Evolutionary conservation across 352 stramenopile genomes (phyloP), one percentile per base, ranked within the genome.

Genomic region (Blastocystis sp.): DNA sequence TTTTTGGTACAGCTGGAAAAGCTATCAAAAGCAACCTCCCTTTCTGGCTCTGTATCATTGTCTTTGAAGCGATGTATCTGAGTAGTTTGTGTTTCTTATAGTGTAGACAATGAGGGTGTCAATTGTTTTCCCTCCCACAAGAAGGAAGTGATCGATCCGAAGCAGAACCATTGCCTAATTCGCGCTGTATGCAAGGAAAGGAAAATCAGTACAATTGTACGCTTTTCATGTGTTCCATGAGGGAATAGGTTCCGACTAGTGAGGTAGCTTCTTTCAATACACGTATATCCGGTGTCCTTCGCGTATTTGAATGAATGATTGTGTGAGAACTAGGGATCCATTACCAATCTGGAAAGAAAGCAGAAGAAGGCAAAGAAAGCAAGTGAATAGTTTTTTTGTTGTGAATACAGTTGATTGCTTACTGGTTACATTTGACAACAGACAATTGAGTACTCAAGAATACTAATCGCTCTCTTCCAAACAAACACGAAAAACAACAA

Each of bases 81-180:
- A 32, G 4, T 29, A 11, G 11, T 53, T 44, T 4, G 8, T 65
- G 1, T n/a, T 27, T 34, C 8, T 81, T 1, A 81, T n/a, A 24
- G n/a, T 8, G 29, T 46, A 81, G 69, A 81, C 42, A 81, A 81
- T 44, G 51, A 63, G 48, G 69, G 48, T 65, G 44, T 64, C 0
- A 81, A 81, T 81, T 81, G 69, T 32, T 81, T 81, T 32, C 69
- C 69, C 40, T 81, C 69, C n/a, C 61, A 81, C 7, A 81, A 81
- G 51, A 29, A 61, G 46, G 44, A 54, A 36, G 32, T 40, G 36
- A 21, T 57, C 29, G 38, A 81, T 64, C 27, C 44, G 29, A 36
- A 59, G 48, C 61, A 81, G 44, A 81, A 81, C 42, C 46, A 40
- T 16, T 81, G 69, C 27, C 69, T 81, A 14, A 57, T 81, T 16